Evolutionary conservation across 495 filamentous ascomycete species (phyloP).

Genomic region (Zalerion maritima): DNA sequence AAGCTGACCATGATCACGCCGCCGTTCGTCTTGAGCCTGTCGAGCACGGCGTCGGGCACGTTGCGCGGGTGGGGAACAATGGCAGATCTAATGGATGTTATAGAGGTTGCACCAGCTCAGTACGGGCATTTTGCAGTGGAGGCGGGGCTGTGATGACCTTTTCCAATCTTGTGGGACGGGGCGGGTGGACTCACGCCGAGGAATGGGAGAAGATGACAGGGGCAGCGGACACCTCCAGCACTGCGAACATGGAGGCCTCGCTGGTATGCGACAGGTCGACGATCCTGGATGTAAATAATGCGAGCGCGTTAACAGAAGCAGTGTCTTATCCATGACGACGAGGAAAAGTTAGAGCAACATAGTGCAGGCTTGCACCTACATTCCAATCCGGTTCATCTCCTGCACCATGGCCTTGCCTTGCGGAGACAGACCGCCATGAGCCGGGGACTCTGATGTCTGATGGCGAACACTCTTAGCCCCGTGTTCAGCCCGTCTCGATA

Average conservation of each 20-base stretch:
- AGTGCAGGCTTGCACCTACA: constrained; percentile 33
- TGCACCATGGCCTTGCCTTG: constrained; percentile 10
- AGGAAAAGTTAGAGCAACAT: too few relatives aligned
- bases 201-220: constrained; percentile 46
- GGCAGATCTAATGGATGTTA: constrained; percentile 34
- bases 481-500: constrained; percentile 37
- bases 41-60: constrained; percentile 43
- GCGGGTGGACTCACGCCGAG: too few relatives aligned
- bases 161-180: too few relatives aligned
- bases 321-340: too few relatives aligned
- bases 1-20: constrained; percentile 50
- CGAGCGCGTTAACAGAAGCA: neutral
- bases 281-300: too few relatives aligned
- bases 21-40: constrained; percentile 36
- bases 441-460: constrained; percentile 16
- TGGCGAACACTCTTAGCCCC: constrained; percentile 36
- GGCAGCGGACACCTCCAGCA: constrained; percentile 32
- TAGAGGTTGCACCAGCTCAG: too few relatives aligned
- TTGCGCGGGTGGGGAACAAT: constrained; percentile 43
- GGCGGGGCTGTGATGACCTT: too few relatives aligned
- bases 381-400: constrained; percentile 42
- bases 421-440: constrained; percentile 8
- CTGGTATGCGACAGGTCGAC: constrained; percentile 42
- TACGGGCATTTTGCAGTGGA: too few relatives aligned
- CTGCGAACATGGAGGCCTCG: constrained; percentile 40